Conservation (phyloP, 2,329 filamentous ascomycete genomes). For the Pseudogymnoascus sp. region DNA sequence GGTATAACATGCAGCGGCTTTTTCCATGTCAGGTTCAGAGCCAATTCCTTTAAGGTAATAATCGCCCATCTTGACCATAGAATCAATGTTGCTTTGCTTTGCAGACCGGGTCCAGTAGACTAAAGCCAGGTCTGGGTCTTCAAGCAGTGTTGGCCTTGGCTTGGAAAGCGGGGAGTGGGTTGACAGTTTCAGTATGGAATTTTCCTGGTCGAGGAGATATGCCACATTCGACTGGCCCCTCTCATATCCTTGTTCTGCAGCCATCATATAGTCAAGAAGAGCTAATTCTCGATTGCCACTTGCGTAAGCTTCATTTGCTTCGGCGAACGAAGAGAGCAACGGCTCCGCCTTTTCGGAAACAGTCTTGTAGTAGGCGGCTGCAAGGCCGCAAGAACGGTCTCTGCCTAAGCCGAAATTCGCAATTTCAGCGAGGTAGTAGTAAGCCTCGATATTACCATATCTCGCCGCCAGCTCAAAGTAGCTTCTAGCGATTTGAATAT, state of each 20-base stretch:
- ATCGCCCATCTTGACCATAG: constrained; percentile 95
- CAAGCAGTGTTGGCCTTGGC: constrained; percentile 38
- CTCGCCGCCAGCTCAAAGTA: constrained; percentile 66
- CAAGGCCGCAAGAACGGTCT: constrained; percentile 59
- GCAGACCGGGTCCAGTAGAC: constrained; percentile 95
- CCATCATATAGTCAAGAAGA: constrained; percentile 61
- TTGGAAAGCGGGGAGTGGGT: constrained; percentile 29
- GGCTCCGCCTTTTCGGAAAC: constrained; percentile 51
- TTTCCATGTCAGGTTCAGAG: constrained; percentile 63
- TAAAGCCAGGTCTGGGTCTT: constrained; percentile 51
- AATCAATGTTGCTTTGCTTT: constrained; percentile 86
- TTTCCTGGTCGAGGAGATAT: constrained; percentile 59
- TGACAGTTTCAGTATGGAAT: constrained; percentile 43
- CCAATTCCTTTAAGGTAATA: constrained; percentile 87
- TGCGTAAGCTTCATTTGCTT: constrained; percentile 61
- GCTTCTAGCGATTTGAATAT: constrained; percentile 46
- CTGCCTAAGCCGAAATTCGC: constrained; percentile 57
- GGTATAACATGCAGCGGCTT: constrained; percentile 88
- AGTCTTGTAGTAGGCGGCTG: constrained; percentile 60
- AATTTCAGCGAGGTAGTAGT: constrained; percentile 66
- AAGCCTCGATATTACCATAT: constrained; percentile 63
- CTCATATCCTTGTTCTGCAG: constrained; percentile 68
- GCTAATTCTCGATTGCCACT: constrained; percentile 57
- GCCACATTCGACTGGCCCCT: constrained; percentile 65
- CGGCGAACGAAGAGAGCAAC: constrained; percentile 54